phyloP scores from a whole-genome alignment of 371 early-diverging fungal species.

The Rhizomucor pusillus region DNA sequence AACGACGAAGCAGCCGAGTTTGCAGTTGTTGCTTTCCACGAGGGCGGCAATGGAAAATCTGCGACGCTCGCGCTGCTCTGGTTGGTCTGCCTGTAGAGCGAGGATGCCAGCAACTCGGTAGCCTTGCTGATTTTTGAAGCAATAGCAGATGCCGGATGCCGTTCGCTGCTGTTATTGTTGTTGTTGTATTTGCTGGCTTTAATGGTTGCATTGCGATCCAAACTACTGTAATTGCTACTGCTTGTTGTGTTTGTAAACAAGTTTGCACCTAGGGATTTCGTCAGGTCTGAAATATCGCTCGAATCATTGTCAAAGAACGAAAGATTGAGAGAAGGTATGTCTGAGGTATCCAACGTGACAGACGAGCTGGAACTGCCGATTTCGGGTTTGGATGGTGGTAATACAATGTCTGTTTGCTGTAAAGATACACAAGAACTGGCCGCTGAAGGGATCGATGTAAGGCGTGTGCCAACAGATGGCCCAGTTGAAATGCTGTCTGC shows the following conservation, averaged over 20 bases:
- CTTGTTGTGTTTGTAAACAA: constrained; percentile 15
- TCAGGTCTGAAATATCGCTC: constrained; percentile 35
- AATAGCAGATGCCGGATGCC: constrained; percentile 3
- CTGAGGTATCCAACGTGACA: too few species aligned
- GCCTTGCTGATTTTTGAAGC: constrained; percentile 3
- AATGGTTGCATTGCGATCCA: too few species aligned
- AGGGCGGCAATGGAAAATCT: constrained; percentile 21
- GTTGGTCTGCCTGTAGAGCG: background rate
- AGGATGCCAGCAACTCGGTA: constrained; percentile 2
- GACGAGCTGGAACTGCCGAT: constrained; percentile 13
- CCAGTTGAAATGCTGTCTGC: constrained; percentile 16
- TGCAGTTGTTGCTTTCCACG: constrained; percentile 2
- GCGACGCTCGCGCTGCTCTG: too few species aligned
- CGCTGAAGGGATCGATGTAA: too few species aligned
- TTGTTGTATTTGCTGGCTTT: too few species aligned
- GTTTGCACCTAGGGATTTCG: constrained; percentile 38
- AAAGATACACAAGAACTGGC: too few species aligned
- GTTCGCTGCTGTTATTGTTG: constrained; percentile 3
- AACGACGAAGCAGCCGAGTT: constrained; percentile 4
- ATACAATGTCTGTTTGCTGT: too few species aligned
- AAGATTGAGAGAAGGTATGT: constrained; percentile 27
- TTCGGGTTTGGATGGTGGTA: background rate
- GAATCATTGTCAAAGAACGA: constrained; percentile 50
- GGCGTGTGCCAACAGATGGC: constrained; percentile 11
- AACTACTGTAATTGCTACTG: too few species aligned